Evolutionary conservation across 1,284 basidiomycete genomes (phyloP).

Genomic region (Marasmius oreades): DNA sequence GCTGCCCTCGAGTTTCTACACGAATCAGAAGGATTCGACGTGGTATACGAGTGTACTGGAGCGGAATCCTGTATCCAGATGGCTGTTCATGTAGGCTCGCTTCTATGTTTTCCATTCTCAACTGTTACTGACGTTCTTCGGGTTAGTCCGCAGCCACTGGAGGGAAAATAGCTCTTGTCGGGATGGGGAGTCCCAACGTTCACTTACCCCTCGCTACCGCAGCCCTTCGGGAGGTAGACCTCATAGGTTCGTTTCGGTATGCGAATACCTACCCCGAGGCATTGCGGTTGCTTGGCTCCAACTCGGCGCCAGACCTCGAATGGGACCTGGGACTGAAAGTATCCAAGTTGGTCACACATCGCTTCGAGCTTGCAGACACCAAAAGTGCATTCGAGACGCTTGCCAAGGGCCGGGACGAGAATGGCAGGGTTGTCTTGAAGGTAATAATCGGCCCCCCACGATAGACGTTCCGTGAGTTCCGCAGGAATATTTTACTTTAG

Average conservation of each 20-base stretch:
- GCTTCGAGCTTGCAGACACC: conserved; percentile 64
- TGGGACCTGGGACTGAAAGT: conserved; percentile 8
- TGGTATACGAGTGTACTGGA: conserved; percentile 94
- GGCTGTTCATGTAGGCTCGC: conserved; percentile 72
- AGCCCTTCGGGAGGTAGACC: conserved; percentile 87
- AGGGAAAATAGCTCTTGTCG: conserved; percentile 88
- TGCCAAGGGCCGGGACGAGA: conserved; percentile 69
- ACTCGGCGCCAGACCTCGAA: conserved; percentile 37
- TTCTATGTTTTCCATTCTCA: conserved; percentile 13
- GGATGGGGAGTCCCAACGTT: conserved; percentile 89
- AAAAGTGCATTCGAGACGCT: conserved; percentile 79
- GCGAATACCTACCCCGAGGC: conserved; percentile 88
- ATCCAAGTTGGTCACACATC: conserved; percentile 77
- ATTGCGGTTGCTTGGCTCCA: conserved; percentile 69
- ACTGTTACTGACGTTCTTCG: conserved; percentile 14
- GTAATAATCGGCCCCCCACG: conserved; percentile 59
- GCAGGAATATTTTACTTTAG: background rate
- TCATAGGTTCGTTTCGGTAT: conserved; percentile 89
- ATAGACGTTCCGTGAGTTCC: background rate
- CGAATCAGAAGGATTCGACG: conserved; percentile 80
- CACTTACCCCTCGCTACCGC: conserved; percentile 82
- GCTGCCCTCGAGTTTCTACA: conserved; percentile 55
- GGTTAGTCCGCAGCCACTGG: conserved; percentile 75
- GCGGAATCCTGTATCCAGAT: conserved; percentile 89
- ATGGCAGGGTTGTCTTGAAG: conserved; percentile 82